Evolutionary conservation across 371 early-diverging fungal genomes (phyloP).

Genomic region (Batrachochytrium dendrobatidis): DNA sequence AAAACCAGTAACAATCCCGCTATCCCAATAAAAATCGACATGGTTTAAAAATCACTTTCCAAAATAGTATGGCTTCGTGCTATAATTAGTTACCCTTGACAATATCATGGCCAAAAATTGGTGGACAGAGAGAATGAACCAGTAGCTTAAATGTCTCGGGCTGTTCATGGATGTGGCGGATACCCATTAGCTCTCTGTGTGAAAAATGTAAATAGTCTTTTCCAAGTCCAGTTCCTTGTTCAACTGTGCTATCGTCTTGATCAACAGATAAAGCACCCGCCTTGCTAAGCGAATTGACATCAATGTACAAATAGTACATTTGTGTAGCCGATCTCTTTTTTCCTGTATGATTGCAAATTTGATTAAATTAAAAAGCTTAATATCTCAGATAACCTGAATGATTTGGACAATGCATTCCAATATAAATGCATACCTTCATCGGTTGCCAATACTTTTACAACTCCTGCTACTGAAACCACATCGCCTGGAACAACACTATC

Average conservation of each 20-base stretch:
- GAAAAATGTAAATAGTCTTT: conserved; percentile 47
- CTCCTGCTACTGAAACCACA: conserved; percentile 59
- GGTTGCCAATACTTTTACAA: conserved; percentile 60
- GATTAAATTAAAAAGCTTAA: neutral
- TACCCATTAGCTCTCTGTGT: conserved; percentile 46
- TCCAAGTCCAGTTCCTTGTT: conserved; percentile 13
- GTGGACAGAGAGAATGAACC: conserved; percentile 54
- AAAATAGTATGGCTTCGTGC: neutral
- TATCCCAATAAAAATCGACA: conserved; percentile 11
- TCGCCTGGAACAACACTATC: conserved; percentile 70
- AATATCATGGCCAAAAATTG: conserved; percentile 62
- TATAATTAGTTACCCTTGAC: conserved; percentile 38
- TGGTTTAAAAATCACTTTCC: neutral
- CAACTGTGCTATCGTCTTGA: conserved; percentile 11
- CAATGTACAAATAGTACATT: conserved; percentile 57
- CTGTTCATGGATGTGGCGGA: conserved; percentile 38
- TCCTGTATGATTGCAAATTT: conserved; percentile 9
- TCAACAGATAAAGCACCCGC: conserved; percentile 36
- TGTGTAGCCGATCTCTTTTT: conserved; percentile 24
- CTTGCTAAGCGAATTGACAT: conserved; percentile 53
- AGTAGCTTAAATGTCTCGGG: conserved; percentile 37
- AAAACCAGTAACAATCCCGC: conserved; percentile 58
- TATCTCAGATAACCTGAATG: neutral
- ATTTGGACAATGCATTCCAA: neutral
- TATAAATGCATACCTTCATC: conserved; percentile 43